A percentile compares a stretch with the other conserved stretches of the same genome.
Conservation (phyloP, 805 yeast species). For the Yamadazyma insecticola region DNA sequence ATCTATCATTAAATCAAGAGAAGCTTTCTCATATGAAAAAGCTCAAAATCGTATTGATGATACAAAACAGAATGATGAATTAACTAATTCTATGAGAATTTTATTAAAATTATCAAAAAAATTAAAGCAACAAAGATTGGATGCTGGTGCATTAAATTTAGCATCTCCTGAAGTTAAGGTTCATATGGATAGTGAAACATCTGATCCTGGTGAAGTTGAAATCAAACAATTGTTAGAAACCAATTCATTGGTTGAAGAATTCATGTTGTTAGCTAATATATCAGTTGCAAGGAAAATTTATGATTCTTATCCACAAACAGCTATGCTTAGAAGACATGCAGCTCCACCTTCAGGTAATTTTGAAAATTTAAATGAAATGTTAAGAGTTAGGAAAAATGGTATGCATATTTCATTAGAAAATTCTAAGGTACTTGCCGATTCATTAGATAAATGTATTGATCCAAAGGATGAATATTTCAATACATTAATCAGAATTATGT, state of each 20-base stretch:
- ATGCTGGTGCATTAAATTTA: constrained; percentile 92
- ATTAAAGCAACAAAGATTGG: constrained; percentile 78
- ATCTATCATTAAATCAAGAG: constrained; percentile 84
- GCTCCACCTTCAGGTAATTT: constrained; percentile 96
- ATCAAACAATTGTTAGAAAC: constrained; percentile 84
- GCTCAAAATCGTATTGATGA: constrained; percentile 94
- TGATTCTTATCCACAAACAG: constrained; percentile 94
- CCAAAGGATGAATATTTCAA: constrained; percentile 85
- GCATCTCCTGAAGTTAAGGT: constrained; percentile 99
- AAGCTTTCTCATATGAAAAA: constrained; percentile 90
- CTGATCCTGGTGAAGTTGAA: constrained; percentile 95
- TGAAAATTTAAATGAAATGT: constrained; percentile 84
- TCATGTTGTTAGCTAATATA: constrained; percentile 95
- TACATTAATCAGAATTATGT: constrained; percentile 90
- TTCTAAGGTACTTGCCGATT: constrained; percentile 88
- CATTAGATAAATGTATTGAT: constrained; percentile 84
- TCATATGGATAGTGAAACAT: constrained; percentile 93
- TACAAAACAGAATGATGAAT: constrained; percentile 63
- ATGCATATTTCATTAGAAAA: constrained; percentile 75
- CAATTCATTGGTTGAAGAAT: constrained; percentile 94
- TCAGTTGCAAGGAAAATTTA: constrained; percentile 91
- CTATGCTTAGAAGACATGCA: constrained; percentile 96
- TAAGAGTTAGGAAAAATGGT: constrained; percentile 67
- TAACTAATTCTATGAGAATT: constrained; percentile 86
- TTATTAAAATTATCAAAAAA: constrained; percentile 75